Base-by-base conservation (phyloP, 371 early-diverging fungal genomes). In the Saksenaea oblongispora region DNA sequence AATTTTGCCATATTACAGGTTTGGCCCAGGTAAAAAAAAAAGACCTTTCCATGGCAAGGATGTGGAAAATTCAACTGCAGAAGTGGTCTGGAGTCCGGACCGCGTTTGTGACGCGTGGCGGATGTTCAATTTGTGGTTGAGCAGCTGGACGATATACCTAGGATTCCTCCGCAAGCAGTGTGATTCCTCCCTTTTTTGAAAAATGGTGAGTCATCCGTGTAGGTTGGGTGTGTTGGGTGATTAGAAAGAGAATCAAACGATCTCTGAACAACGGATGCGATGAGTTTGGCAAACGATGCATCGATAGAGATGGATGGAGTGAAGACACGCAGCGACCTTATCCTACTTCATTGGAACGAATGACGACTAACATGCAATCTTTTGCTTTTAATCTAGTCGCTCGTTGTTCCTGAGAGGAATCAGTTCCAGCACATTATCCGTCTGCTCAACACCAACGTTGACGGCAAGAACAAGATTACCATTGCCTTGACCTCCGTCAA, bases 361-460 rank as follows among this genome's bases (percentile, higher is more conserved):
- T 31, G 39, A 39, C 39, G 39, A 39, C 39, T 11, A 39, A 39
- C 39, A 39, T 39, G 39, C 63, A 14, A 28, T 53, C 58, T 24
- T 59, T 54, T 58, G 37, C 47, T 57, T 35, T 64, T 54, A 8
- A 61, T 61, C 47, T 71, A 89, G 93, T 94, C 94, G 72, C 88
- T 94, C 83, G 90, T 92, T 67, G 93, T 93, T 69, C 88, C 92
- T 61, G 92, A 90, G 74, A 87, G 89, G 86, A 86, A 86, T 75
- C 87, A 90, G 74, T 95, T 98, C 88, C 97, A 96, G 85, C 93
- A 95, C 88, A 98, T 99, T 85, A 86, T 98, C 72, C 98, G 99
- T 96, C 89, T 99, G 63, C 93, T 95, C 80, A 99, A 99, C 91
- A 99, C 99, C 83, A 99, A 99, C 90, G 91, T 99, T 74, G 95